A percentile compares a stretch with the other conserved stretches of the same genome.
Evolutionary conservation across 768 basidiomycete genomes (phyloP).

Genomic region (Termitomyces sp.): DNA sequence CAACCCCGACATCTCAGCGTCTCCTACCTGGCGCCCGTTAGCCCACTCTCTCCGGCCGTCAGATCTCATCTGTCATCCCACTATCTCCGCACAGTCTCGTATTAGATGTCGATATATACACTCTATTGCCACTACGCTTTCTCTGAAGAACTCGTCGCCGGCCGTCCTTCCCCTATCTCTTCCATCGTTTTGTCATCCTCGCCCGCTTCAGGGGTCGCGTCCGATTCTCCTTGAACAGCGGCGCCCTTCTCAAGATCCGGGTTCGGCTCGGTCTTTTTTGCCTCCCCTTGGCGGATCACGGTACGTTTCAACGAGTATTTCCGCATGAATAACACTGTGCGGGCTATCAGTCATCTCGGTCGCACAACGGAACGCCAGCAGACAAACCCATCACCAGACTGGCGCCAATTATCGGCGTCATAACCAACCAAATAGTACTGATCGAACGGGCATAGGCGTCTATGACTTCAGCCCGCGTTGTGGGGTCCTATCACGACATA

Average conservation of each 20-base stretch:
- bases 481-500: conserved; percentile 34
- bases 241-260: conserved; percentile 17
- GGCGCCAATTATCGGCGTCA: conserved; percentile 50
- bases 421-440: conserved; percentile 58
- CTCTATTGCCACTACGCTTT: background rate
- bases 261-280: conserved; percentile 21
- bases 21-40: background rate
- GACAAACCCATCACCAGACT: conserved; percentile 45
- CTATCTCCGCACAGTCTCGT: background rate
- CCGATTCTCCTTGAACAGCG: background rate
- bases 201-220: conserved; percentile 1
- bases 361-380: background rate
- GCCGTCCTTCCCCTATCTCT: conserved; percentile 12
- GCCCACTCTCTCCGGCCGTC: conserved; percentile 1
- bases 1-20: background rate
- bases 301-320: conserved; percentile 54
- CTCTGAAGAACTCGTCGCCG: conserved; percentile 17
- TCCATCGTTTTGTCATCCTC: conserved; percentile 21
- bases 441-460: conserved; percentile 63
- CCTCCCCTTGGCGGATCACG: conserved; percentile 32
- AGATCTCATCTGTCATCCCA: conserved; percentile 9
- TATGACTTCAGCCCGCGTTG: conserved; percentile 40
- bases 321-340: conserved; percentile 48
- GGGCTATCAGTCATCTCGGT: background rate
- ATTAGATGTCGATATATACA: background rate